These are phyloP conservation scores for Colletotrichum lentis DNA, from an alignment of 2,329 filamentous ascomycete genomes.

Conservation along the genomic window DNA sequence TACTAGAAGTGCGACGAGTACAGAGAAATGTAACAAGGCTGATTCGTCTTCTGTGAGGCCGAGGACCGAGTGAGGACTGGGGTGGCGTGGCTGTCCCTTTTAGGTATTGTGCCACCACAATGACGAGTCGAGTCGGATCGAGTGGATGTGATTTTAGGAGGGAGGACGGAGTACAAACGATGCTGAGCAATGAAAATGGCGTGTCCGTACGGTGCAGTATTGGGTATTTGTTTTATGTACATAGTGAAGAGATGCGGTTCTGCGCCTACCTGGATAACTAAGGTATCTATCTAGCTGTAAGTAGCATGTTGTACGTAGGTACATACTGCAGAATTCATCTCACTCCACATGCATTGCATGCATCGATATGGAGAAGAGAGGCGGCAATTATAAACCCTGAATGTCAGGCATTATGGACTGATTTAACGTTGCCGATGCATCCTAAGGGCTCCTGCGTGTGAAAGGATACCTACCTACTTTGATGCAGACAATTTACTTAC, in stretches of 20 bases:
- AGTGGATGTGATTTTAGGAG: constrained; percentile 6
- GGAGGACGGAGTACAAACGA: not conserved
- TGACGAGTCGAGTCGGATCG: constrained; percentile 5
- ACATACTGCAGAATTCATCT: not conserved
- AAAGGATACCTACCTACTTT: not conserved
- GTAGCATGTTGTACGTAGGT: not conserved
- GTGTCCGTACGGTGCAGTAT: not conserved
- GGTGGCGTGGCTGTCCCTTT: constrained; percentile 9
- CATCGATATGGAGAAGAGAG: not conserved
- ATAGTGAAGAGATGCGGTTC: constrained; percentile 8
- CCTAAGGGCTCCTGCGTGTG: not conserved
- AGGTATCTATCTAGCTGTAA: not conserved
- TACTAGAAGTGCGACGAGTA: not conserved
- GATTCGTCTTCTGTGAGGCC: constrained; percentile 27
- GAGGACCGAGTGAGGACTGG: not conserved
- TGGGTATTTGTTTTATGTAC: constrained; percentile 18
- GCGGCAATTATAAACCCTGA: too few species aligned
- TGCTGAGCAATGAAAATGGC: too few species aligned
- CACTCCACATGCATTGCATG: not conserved
- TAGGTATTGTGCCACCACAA: constrained; percentile 15
- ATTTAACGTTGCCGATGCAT: not conserved
- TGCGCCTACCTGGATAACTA: not conserved
- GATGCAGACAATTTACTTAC: not conserved
- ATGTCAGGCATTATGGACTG: not conserved
- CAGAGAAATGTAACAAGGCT: constrained; percentile 4